Percentiles rank a stretch among this genome's conserved stretches.
Conservation (phyloP, 108 stramenopile species). For the Craspedostauros australis region DNA sequence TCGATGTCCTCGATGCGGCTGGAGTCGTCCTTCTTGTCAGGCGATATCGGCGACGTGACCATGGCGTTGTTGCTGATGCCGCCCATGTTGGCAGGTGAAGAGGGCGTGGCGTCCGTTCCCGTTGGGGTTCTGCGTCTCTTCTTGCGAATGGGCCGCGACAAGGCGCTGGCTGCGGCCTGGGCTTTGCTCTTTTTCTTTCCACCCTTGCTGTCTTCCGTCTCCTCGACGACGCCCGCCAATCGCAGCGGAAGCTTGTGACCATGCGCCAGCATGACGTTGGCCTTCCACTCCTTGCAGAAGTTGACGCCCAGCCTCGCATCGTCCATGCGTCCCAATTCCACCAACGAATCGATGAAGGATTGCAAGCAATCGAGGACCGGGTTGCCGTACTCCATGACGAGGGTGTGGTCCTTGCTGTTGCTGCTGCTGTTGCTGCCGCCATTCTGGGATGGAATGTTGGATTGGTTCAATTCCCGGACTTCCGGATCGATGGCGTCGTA, state of each 20-base stretch:
- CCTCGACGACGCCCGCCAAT: not conserved
- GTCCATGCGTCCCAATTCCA: slow-evolving; percentile 73
- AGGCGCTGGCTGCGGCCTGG: not conserved
- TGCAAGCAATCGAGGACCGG: slow-evolving; percentile 65
- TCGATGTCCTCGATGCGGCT: too few relatives aligned
- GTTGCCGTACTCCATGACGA: slow-evolving; percentile 54
- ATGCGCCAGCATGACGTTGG: too few relatives aligned
- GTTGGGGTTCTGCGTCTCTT: slow-evolving; percentile 3
- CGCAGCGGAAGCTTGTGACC: not conserved
- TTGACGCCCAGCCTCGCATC: slow-evolving; percentile 55
- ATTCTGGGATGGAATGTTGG: slow-evolving; percentile 69
- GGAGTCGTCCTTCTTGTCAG: not conserved
- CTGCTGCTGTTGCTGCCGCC: slow-evolving; percentile 8
- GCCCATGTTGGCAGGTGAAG: not conserved
- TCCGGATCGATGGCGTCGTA: too few relatives aligned
- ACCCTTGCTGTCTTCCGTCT: too few relatives aligned
- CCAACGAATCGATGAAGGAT: slow-evolving; percentile 62
- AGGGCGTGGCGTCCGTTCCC: not conserved
- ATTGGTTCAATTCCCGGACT: too few relatives aligned
- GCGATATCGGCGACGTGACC: not conserved
- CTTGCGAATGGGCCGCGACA: not conserved
- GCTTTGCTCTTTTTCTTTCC: too few relatives aligned
- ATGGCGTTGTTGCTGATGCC: not conserved
- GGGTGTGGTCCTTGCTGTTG: not conserved
- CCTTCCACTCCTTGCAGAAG: slow-evolving; percentile 65